phyloP scores from a whole-genome alignment of 2,329 filamentous ascomycete genomes.

The Myriosclerotinia curreyana region DNA sequence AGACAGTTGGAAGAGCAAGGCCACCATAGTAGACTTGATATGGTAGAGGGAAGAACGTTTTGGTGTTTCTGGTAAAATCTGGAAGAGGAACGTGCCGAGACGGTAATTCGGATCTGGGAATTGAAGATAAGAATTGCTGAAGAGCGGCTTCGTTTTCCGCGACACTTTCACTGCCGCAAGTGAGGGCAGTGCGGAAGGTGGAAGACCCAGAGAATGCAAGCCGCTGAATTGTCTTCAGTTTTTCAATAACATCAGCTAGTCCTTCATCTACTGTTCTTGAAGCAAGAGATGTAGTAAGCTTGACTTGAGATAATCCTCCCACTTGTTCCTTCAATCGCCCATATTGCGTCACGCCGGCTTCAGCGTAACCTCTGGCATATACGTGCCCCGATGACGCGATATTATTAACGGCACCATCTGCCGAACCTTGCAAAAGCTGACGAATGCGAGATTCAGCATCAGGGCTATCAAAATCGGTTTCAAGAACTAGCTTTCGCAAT shows the following conservation, averaged over 20 bases:
- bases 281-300: conserved; percentile 76
- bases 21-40: conserved; percentile 97
- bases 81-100: conserved; percentile 41
- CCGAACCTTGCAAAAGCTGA: conserved; percentile 80
- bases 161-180: conserved; percentile 75
- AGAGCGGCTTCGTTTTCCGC: conserved; percentile 68
- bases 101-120: conserved; percentile 48
- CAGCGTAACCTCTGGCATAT: conserved; percentile 80
- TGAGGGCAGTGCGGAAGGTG: conserved; percentile 75
- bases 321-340: conserved; percentile 78
- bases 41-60: conserved; percentile 88
- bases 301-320: conserved; percentile 85
- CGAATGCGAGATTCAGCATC: conserved; percentile 79
- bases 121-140: conserved; percentile 62
- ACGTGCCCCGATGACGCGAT: conserved; percentile 88
- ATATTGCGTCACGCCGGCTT: conserved; percentile 71
- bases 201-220: conserved; percentile 68
- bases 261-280: conserved; percentile 66
- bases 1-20: conserved; percentile 75
- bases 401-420: conserved; percentile 85
- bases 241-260: conserved; percentile 71
- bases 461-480: conserved; percentile 85
- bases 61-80: conserved; percentile 51
- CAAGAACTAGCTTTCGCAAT: conserved; percentile 72
- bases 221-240: conserved; percentile 80